Evolutionary conservation across 108 stramenopile genomes (phyloP).

Genomic region (Cyclotella baltica): DNA sequence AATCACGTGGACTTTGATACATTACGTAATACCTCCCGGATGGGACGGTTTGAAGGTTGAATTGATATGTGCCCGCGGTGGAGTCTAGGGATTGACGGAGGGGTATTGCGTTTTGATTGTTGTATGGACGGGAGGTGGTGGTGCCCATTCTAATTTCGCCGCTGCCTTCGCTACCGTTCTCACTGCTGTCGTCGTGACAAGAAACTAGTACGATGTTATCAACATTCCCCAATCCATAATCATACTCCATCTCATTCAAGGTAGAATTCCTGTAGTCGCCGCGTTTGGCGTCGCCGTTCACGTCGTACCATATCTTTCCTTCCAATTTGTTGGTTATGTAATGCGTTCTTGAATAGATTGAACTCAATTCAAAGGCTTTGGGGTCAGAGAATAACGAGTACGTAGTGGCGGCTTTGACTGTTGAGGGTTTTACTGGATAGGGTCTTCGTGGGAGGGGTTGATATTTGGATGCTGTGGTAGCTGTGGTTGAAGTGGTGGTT

Average conservation of each 20-base stretch:
- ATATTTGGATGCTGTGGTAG: background rate
- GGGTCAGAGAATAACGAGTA: conserved; percentile 10
- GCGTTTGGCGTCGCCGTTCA: conserved; percentile 30
- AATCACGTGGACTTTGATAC: conserved; percentile 19
- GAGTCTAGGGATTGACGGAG: background rate
- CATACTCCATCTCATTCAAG: conserved; percentile 40
- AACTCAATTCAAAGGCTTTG: background rate
- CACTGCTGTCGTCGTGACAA: conserved; percentile 22
- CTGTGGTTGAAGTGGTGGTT: too few species aligned
- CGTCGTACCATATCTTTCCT: conserved; percentile 26
- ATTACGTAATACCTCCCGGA: conserved; percentile 43
- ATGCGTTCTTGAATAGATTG: background rate
- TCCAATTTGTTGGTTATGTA: background rate
- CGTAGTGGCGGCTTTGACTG: conserved; percentile 16
- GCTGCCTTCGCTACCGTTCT: background rate
- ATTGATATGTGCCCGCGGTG: conserved; percentile 8
- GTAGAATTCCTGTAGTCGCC: conserved; percentile 28
- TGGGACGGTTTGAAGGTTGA: conserved; percentile 4
- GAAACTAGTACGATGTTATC: conserved; percentile 17
- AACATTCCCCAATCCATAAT: conserved; percentile 24
- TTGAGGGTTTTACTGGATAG: conserved; percentile 4
- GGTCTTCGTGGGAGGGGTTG: background rate
- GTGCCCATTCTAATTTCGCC: background rate
- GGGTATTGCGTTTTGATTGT: background rate
- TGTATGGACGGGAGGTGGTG: conserved; percentile 1